Conservation (phyloP, 768 basidiomycete species). For the Epithele typhae region DNA sequence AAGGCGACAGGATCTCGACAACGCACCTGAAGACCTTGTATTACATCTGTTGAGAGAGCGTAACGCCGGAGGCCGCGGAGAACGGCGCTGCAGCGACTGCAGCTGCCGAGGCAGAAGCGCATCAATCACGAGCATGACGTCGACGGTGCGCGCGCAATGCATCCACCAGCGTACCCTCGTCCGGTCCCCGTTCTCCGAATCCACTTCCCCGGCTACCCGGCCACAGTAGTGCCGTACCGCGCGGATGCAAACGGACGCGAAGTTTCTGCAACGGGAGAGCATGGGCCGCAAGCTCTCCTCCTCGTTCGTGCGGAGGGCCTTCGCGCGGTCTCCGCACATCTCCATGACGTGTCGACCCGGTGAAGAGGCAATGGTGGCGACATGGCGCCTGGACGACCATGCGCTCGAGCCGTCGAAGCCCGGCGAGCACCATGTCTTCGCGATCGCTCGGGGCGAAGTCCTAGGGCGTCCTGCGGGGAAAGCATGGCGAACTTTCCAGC, state of each 20-base stretch:
- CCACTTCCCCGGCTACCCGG: constrained; percentile 7
- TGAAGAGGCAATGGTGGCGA: too few relatives aligned
- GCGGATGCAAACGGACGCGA: constrained; percentile 3
- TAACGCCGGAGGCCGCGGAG: too few relatives aligned
- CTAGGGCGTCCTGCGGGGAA: too few relatives aligned
- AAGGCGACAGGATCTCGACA: too few relatives aligned
- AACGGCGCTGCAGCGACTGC: neutral
- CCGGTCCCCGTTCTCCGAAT: neutral
- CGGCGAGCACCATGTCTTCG: neutral
- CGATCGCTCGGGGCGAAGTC: too few relatives aligned
- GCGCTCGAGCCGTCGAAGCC: neutral
- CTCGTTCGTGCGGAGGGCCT: neutral
- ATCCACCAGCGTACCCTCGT: neutral
- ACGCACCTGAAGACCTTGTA: too few relatives aligned
- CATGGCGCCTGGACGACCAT: too few relatives aligned
- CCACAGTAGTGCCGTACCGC: constrained; percentile 4
- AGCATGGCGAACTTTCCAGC: constrained; percentile 6
- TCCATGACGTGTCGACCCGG: too few relatives aligned
- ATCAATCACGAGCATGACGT: constrained; percentile 11
- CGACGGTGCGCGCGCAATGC: neutral
- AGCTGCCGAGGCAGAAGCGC: neutral
- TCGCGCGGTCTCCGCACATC: neutral
- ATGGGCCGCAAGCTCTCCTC: neutral
- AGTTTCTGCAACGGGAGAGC: constrained; percentile 2
- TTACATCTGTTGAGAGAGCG: too few relatives aligned